These are phyloP conservation scores for Mortierella sp. DNA, from an alignment of 371 early-diverging fungal genomes.

Conservation along the genomic window DNA sequence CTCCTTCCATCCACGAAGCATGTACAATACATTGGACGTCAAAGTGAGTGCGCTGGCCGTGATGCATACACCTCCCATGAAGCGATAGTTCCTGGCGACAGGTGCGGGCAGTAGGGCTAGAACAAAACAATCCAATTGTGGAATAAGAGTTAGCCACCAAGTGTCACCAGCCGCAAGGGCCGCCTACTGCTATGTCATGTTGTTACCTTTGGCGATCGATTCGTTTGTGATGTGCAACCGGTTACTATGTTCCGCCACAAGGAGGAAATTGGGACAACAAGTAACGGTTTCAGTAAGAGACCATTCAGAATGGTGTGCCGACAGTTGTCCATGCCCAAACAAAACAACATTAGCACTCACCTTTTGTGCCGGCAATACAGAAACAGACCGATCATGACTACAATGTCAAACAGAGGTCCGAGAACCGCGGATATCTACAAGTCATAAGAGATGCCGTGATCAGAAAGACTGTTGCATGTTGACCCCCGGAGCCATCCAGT, in stretches of 20 bases:
- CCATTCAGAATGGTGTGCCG: neutral
- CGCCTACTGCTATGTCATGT: too few relatives aligned
- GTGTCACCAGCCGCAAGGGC: too few relatives aligned
- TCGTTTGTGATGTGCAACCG: constrained; percentile 49
- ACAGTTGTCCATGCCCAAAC: too few relatives aligned
- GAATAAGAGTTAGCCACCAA: neutral
- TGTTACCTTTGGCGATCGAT: constrained; percentile 50
- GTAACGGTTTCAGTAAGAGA: neutral
- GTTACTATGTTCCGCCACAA: constrained; percentile 30
- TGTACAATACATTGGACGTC: constrained; percentile 46
- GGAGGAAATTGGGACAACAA: too few relatives aligned
- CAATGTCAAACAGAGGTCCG: constrained; percentile 50
- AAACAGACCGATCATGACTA: constrained; percentile 46
- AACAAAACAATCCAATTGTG: neutral
- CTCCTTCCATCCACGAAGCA: constrained; percentile 53
- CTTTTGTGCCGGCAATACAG: constrained; percentile 50
- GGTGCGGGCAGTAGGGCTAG: constrained; percentile 47
- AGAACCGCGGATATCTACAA: constrained; percentile 45
- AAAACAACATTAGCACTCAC: constrained; percentile 10
- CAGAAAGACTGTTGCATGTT: neutral
- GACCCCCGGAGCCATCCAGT: too few relatives aligned
- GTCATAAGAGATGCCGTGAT: neutral
- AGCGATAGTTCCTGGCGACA: constrained; percentile 28
- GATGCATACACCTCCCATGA: constrained; percentile 44
- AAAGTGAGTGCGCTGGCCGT: constrained; percentile 37